Base-by-base conservation (phyloP, 208 protist species). In the Crithidia brevicula region DNA sequence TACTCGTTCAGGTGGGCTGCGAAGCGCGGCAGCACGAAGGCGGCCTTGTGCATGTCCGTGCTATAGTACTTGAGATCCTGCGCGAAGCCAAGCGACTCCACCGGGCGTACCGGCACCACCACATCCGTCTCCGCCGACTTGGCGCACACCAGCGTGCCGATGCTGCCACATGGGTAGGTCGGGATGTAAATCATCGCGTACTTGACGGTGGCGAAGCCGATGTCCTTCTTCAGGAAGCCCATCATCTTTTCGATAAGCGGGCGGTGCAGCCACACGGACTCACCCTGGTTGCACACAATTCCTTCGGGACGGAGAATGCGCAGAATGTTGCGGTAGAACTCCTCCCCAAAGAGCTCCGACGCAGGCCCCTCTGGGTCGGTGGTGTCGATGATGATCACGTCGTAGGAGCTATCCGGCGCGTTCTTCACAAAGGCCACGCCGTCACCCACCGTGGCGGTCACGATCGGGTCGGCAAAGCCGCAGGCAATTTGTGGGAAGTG, bases 341-440 rank as follows among this genome's bases (percentile, higher is more conserved):
- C 88, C 51, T 74, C 81, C 3, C 89, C 89, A 58, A 97, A 98
- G 13, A 98, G 74, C 62, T 91, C 77, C 25, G 88, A 92, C 22
- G 92, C 94, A 18, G 94, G 93, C 5, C 95, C 95, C n/a, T 86
- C 88, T 30, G 94, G 96, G 67, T 98, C 96, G 15, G 96, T 98
- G 0, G 91, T 96, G 85, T 98, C 96, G 53, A 98, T 92, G 77
- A 98, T 98, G 62, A 98, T 85, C n/a, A 98, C 87, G 72, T 98
- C 96, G 72, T 96, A 98, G 11, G 57, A 64, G 71, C 81, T 81
- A 54, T 95, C 88, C 53, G 82, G 60, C 34, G 94, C 81, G 23
- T 79, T 69, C 56, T 81, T 80, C 15, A 98, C 88, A 56, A 94
- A 98, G 28, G 87, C 83, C 15, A 84, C 81, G 25, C 89, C 96